Evolutionary conservation across 2,329 filamentous ascomycete genomes (phyloP), one percentile per base, ranked within the genome.

Genomic region (Verticillium zaregamsianum): DNA sequence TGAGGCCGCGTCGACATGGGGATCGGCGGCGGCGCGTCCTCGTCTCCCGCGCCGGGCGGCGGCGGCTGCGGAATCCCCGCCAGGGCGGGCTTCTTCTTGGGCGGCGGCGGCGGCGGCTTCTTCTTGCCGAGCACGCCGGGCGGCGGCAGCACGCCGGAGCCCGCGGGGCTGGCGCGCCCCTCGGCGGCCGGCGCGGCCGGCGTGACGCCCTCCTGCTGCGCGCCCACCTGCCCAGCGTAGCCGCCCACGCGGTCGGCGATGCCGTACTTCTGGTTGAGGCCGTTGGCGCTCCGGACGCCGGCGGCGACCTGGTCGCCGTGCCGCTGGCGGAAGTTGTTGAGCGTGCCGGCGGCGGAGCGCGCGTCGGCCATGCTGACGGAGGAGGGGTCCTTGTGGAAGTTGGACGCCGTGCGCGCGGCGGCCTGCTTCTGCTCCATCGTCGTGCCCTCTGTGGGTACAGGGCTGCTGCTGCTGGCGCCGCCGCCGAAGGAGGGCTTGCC

Each of bases 301-400:
- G 83, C 76, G 1, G 84, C 82, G 6, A 90, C 84, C 70, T 91
- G 86, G 20, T 89, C 88, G 3, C 88, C 85, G 68, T 92, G 88
- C 32, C 88, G 78, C 70, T 91, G 85, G 15, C 87, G 86, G 72
- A 92, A 90, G 69, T 89, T 89, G 65, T 86, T 88, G 45, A 84
- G 83, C 40, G 86, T 90, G 32, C 80, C 79, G 1, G 85, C 88
- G 15, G 86, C 84, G 45, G 79, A 75, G 62, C 78, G 80, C 9
- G 84, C 80, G 68, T 91, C 86, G 5, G 84, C 75, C 2, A 87
- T 65, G 0, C 85, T 87, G 2, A 89, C 84, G 1, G 83, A 83
- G 3, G 84, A 82, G 1, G 87, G 86, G 66, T 90, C 81, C 65
- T 84, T 85, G 58, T 82, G 83, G 61, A 89, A 81, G 14, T 79